phyloP scores from a whole-genome alignment of 495 filamentous ascomycete species.

The Bacidia rubella region DNA sequence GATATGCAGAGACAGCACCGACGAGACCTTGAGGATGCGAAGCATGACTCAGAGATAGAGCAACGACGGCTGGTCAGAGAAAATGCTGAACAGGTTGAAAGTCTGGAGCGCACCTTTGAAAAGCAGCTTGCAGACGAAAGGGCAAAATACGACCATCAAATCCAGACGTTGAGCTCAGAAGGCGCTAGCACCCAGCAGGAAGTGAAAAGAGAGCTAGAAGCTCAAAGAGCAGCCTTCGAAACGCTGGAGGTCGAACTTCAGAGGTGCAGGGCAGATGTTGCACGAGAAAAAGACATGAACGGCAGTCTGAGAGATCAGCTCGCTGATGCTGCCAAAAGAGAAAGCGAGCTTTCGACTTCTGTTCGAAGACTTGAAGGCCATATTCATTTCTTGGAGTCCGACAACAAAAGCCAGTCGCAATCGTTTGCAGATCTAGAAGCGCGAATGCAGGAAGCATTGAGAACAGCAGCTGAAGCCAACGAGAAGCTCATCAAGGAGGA shows the following conservation, averaged over 20 bases:
- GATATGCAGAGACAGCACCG: constrained; percentile 38
- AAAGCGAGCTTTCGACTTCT: constrained; percentile 55
- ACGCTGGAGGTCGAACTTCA: constrained; percentile 44
- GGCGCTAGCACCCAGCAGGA: constrained; percentile 50
- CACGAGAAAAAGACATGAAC: constrained; percentile 40
- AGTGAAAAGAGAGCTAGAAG: constrained; percentile 45
- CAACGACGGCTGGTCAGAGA: constrained; percentile 26
- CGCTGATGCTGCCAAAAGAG: constrained; percentile 48
- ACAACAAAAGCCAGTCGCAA: constrained; percentile 70
- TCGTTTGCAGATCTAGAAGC: constrained; percentile 64
- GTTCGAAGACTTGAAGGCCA: constrained; percentile 60
- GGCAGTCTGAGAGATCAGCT: constrained; percentile 45
- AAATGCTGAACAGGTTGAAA: constrained; percentile 37
- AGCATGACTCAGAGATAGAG: constrained; percentile 30
- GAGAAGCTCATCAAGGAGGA: constrained; percentile 86
- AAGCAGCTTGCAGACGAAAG: constrained; percentile 54
- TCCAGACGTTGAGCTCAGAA: constrained; percentile 48
- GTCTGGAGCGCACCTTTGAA: constrained; percentile 34
- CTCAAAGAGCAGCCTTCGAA: constrained; percentile 48
- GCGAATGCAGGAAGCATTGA: constrained; percentile 61
- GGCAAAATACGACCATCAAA: constrained; percentile 42
- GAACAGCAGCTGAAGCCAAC: constrained; percentile 51
- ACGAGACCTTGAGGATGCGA: constrained; percentile 31
- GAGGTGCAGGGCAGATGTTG: constrained; percentile 26
- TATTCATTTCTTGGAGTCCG: constrained; percentile 78